Evolutionary conservation across 2,329 filamentous ascomycete species (phyloP), one percentile per base, ranked within the genome.

Genomic region (Aureobasidium pullulans): DNA sequence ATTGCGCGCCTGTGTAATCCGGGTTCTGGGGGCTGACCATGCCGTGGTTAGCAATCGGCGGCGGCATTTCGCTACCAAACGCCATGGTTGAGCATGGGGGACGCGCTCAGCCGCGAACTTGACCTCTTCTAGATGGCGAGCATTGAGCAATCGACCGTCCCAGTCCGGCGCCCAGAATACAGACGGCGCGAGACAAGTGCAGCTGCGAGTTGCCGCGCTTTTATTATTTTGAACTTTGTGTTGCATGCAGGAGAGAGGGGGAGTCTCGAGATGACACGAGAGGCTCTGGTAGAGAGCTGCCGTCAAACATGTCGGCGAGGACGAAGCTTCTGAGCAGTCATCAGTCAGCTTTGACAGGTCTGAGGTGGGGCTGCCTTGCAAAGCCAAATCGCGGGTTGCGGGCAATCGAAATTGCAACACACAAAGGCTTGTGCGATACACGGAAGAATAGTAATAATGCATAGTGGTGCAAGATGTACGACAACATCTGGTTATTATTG

Each of bases 1-100:
- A 57, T 57, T 57, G 43, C 23, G 39, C 54, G 42, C 36, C 42
- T 57, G 54, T 57, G 54, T 57, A 47, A 57, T 57, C 54, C 54
- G 34, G 54, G 54, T 57, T 48, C 54, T 57, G 54, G 54, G 53
- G 34, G 40, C 31, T 46, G 31, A 43, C 50, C 37, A 54, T 54
- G 50, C 52, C 52, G 52, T 56, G 52, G 52, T 36, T 56, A 56
- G 52, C 40, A 46, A 46, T 54, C 40, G 13, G 54, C 54, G 43
- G 54, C 42, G 43, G 42, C 54, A 57, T 48, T 37, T 57, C 54
- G 54, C 54, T 57, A 57, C 54, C 54, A 57, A 31, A 43, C 31
- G 43, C 42, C 52, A 47, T 57, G 34, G 11, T 48, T 57, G 43
- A 47, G 54, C 54, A 48, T 39, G 54, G 54, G 42, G 54, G 50